Base-by-base conservation (phyloP, 139 green algal genomes). In the Chlamydomonas asymmetrica region DNA sequence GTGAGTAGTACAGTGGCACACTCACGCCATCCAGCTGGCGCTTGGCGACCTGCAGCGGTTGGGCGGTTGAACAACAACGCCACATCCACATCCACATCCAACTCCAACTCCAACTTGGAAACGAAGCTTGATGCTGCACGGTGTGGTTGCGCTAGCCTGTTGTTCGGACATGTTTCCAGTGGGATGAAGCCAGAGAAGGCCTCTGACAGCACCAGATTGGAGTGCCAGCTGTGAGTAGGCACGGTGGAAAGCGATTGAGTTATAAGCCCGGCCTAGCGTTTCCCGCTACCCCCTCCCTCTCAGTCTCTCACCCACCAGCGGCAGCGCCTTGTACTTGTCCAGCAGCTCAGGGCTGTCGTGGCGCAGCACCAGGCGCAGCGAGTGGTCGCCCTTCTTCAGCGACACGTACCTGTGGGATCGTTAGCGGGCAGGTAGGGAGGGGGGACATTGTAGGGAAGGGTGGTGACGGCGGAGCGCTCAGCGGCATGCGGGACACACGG, bases 261-360 rank as follows among this genome's bases (percentile, higher is more conserved):
- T n/a, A 59, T 59, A 59, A n/a, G 22, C 59, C 27, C 63, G n/a
- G n/a, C n/a, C n/a, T 7, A 31, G 27, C 29, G 22, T 59, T 59
- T 18, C 49, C 22, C 49, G 18, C 20, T 68, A 50, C 7, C 63
- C 13, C 20, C 50, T 34, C 50, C 34, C 20, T 41, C 50, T 59
- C 9, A 10, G 29, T n/a, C 41, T 50, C 18, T 56, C 6, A 1
- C 65, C 38, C 45, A 85, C 80, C 66, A 90, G 29, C 13, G 78
- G 49, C 72, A 85, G n/a, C 23, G 62, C 56, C 63, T 83, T 84
- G 45, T 94, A 80, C 74, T 90, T 91, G 38, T 94, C 82, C 66
- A 97, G 92, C 71, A 97, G 64, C n/a, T 82, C 76, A 23, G 78
- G 48, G 38, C 85, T 82, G 39, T 97, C 90, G 69, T 97, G 91